Evolutionary conservation across 768 basidiomycete genomes (phyloP), one percentile per base, ranked within the genome.

Genomic region (Boletus fagicola): DNA sequence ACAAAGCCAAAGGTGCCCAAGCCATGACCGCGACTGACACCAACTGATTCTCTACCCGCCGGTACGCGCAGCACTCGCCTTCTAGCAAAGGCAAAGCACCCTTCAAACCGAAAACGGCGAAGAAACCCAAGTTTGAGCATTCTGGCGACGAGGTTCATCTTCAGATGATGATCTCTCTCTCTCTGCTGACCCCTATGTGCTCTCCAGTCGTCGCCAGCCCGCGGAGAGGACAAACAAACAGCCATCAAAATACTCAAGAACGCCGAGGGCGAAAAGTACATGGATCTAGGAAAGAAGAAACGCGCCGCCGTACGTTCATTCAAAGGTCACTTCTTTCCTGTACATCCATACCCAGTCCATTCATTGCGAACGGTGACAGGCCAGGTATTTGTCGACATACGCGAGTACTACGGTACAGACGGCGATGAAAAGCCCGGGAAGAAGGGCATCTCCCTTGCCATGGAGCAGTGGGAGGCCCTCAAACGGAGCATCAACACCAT

Each of bases 341-440:
- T 15, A 4, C 38, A 13, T 15, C 5, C 46, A 20, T 6, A 18
- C 15, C 3, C 73, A 36, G 61, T 39, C 78, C 76, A 71, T 77
- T 42, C 50, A 68, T 24, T 20, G n/a, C 22, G 24, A 30, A 44
- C 35, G 20, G 22, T 49, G 48, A 49, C 45, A 78, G 87, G 85
- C 9, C 76, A 71, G 1, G 65, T 79, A 4, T 74, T 83, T 43
- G 68, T 92, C 26, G 88, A 92, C 64, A 89, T 92, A 52, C 83
- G 90, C 40, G 88, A 92, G 68, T 92, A 80, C 63, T 93, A 88
- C 53, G 77, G 71, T 51, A 68, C 72, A 22, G 74, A 80, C 1
- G 83, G 85, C 6, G 83, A 85, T 4, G 78, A 82, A 61, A 90
- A 87, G 59, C 90, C 91, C 0, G 88, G 89, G 0, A 92, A 90